These are phyloP conservation scores for Trametes maxima DNA, from an alignment of 768 basidiomycete species.

Conservation along the genomic window DNA sequence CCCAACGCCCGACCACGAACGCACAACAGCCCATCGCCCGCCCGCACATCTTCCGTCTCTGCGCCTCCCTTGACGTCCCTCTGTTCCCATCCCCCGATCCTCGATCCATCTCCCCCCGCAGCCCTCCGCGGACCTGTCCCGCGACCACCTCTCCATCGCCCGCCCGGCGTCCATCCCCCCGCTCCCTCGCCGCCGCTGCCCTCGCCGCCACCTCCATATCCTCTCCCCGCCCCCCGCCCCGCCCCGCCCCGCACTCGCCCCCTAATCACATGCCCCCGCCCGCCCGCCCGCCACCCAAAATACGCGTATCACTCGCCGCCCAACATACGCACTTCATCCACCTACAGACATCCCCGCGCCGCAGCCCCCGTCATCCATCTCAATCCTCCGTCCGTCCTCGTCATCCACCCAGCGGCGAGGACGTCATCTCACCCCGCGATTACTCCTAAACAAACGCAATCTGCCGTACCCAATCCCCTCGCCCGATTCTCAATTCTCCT, in stretches of 20 bases:
- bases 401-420: not conserved
- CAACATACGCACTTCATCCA: not conserved
- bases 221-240: not conserved
- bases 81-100: not conserved
- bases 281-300: not conserved
- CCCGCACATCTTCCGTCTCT: not conserved
- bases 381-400: not conserved
- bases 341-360: not conserved
- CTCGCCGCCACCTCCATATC: not conserved
- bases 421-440: not conserved
- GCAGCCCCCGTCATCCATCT: not conserved
- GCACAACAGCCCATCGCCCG: too few relatives aligned
- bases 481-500: not conserved
- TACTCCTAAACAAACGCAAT: slow-evolving; percentile 9
- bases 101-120: not conserved
- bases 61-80: slow-evolving; percentile 11
- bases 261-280: slow-evolving; percentile 10
- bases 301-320: slow-evolving; percentile 1
- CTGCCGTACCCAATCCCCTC: not conserved
- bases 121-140: not conserved
- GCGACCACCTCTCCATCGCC: not conserved
- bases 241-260: not conserved
- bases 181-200: not conserved
- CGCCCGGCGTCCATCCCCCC: not conserved
- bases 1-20: too few relatives aligned